phyloP scores from a whole-genome alignment of 306 rosid genomes.

The Spatholobus suberectus region DNA sequence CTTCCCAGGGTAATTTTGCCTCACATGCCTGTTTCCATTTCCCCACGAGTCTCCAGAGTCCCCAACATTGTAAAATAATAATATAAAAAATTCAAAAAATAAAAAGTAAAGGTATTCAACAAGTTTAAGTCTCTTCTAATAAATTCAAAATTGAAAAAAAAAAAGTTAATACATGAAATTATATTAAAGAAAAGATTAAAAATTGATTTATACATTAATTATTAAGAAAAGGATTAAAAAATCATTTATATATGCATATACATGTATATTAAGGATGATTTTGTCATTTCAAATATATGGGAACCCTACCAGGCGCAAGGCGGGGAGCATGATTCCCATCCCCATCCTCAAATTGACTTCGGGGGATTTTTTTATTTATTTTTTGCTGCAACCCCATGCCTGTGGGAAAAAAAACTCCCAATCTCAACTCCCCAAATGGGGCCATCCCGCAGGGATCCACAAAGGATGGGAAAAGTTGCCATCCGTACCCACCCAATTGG shows the following conservation, averaged over 20 bases:
- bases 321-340: not conserved
- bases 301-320: not conserved
- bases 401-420: not conserved
- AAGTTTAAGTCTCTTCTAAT: too few relatives aligned
- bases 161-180: too few relatives aligned
- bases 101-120: too few relatives aligned
- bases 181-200: not conserved
- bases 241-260: not conserved
- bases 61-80: not conserved
- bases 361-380: not conserved
- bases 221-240: too few relatives aligned
- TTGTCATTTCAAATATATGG: not conserved
- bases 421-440: not conserved
- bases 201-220: not conserved
- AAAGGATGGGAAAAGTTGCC: not conserved
- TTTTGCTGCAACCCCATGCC: not conserved
- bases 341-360: not conserved
- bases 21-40: not conserved
- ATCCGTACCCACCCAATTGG: not conserved
- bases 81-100: too few relatives aligned
- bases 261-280: not conserved
- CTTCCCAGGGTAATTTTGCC: not conserved
- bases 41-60: not conserved
- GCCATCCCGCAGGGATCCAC: not conserved
- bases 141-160: too few relatives aligned